Evolutionary conservation across 1,284 basidiomycete genomes (phyloP), one percentile per base, ranked within the genome.

Genomic region (Pulveroboletus sp.): DNA sequence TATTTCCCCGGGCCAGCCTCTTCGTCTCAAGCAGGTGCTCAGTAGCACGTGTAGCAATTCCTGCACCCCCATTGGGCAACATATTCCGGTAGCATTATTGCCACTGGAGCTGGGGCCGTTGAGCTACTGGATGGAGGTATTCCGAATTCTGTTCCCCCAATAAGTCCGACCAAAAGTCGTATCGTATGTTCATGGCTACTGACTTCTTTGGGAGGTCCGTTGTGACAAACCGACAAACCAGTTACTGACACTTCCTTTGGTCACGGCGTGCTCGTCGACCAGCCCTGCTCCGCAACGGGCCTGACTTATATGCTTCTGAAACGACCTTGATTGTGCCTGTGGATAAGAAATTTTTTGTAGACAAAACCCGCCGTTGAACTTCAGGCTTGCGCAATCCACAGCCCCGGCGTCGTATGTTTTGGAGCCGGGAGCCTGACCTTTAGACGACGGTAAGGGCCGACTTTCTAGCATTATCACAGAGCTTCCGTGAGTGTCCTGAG

Each of bases 321-420:
- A 14, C 43, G 45, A 35, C 57, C 58, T 44, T 60, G 29, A 15
- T 18, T n/a, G 58, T 47, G 44, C 58, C 36, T 40, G 29, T 18
- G 26, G 24, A 20, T 25, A 22, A 43, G 42, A 29, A 11, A 8
- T 4, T 14, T 18, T 59, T 31, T 49, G 5, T 24, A 42, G 29
- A 38, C 14, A n/a, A 28, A 24, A 14, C 29, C n/a, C 18, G 10
- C 22, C 31, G 38, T 18, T 35, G n/a, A 52, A 11, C 49, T 5
- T 38, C 57, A 33, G 24, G 44, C 28, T 47, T 28, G 36, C 20
- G 2, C 28, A 18, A 15, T n/a, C 22, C n/a, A 25, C 25, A 5
- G n/a, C 39, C 25, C 22, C 47, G 43, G 38, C 43, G 56, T 10
- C 35, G 38, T 33, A 20, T 28, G 24, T 31, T 57, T 29, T 14